Evolutionary conservation across 306 rosid species (phyloP).

Genomic region (Echinosophora koreensis): DNA sequence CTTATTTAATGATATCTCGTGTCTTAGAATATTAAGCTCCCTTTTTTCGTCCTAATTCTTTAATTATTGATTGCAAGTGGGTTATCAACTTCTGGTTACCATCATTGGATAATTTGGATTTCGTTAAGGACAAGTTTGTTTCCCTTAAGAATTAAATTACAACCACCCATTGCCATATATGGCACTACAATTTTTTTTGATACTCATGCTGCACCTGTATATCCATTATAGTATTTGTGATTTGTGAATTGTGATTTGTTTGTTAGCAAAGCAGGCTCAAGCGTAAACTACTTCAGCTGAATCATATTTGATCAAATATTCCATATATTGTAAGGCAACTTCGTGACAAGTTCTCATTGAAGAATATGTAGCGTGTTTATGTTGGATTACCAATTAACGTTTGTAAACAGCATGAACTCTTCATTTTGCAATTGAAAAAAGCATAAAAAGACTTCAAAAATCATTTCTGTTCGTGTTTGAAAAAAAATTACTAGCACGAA

Average conservation of each 20-base stretch:
- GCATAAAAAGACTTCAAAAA: background rate
- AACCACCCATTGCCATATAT: slow-evolving; percentile 14
- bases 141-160: slow-evolving; percentile 32
- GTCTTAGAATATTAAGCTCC: slow-evolving; percentile 17
- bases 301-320: background rate
- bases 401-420: background rate
- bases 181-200: background rate
- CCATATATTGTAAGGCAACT: background rate
- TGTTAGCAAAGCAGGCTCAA: background rate
- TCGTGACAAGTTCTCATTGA: background rate
- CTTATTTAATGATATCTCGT: slow-evolving; percentile 43
- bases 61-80: slow-evolving; percentile 47
- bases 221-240: background rate
- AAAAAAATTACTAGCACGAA: no score
- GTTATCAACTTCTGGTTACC: slow-evolving; percentile 28
- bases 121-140: slow-evolving; percentile 30
- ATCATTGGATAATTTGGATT: slow-evolving; percentile 9
- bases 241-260: background rate
- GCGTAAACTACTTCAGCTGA: background rate
- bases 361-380: background rate
- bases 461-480: no score
- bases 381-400: background rate
- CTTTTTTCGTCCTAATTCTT: slow-evolving; percentile 35
- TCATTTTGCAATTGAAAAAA: background rate
- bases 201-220: background rate